Evolutionary conservation across 106 monocot species (phyloP).

Genomic region (Ottelia alismoides): DNA sequence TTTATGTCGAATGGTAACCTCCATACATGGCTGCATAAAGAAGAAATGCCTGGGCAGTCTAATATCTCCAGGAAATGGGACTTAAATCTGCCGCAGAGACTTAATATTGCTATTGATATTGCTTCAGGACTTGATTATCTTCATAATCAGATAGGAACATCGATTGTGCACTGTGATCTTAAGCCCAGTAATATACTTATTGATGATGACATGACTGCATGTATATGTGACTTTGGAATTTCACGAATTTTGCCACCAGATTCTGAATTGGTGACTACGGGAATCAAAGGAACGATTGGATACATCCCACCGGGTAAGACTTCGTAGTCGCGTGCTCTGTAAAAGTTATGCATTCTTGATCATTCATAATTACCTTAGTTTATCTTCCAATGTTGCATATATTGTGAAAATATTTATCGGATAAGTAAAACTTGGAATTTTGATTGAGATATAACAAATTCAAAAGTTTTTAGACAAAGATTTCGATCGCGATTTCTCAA

Average conservation of each 20-base stretch:
- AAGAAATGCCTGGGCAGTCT: neutral
- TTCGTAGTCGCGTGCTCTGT: too few relatives aligned
- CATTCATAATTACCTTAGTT: neutral
- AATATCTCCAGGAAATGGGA: too few relatives aligned
- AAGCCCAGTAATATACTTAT: conserved; percentile 11
- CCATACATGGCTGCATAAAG: conserved; percentile 1
- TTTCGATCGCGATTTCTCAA: too few relatives aligned
- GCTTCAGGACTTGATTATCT: conserved; percentile 8
- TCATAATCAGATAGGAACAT: neutral
- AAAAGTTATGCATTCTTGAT: too few relatives aligned
- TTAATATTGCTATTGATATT: conserved; percentile 1
- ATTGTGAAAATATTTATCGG: too few relatives aligned
- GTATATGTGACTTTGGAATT: conserved; percentile 9
- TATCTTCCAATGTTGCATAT: too few relatives aligned
- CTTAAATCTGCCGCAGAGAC: neutral
- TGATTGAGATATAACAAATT: too few relatives aligned
- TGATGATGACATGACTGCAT: conserved; percentile 2
- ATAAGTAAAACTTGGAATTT: too few relatives aligned
- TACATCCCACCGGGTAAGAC: conserved; percentile 13
- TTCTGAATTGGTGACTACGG: neutral
- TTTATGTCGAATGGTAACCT: conserved; percentile 1
- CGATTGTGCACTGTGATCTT: conserved; percentile 6
- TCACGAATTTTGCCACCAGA: neutral
- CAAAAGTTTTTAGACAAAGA: too few relatives aligned
- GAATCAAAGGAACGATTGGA: conserved; percentile 3